phyloP scores from a whole-genome alignment of 2,329 filamentous ascomycete genomes.

The Xylariomycetidae sp. region DNA sequence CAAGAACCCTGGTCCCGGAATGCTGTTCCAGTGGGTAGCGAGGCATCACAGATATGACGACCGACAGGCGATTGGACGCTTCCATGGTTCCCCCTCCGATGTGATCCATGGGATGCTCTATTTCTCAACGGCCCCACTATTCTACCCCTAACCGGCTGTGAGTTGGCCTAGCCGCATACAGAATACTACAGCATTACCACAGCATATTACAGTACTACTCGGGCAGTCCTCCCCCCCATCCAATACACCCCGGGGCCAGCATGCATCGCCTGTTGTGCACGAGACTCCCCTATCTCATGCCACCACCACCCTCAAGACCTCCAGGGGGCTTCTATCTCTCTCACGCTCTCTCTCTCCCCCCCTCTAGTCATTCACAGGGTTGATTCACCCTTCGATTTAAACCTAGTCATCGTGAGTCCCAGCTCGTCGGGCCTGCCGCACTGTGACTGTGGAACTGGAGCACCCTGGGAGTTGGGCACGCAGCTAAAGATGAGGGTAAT shows the following conservation, averaged over 20 bases:
- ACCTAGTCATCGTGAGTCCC: slow-evolving; percentile 15
- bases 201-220: no score
- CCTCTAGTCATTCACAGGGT: no score
- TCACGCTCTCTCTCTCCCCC: slow-evolving; percentile 8
- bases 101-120: no score
- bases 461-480: no score
- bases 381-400: no score
- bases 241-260: slow-evolving; percentile 6
- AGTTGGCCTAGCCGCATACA: no score
- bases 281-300: no score
- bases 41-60: no score
- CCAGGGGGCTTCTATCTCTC: slow-evolving; percentile 12
- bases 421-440: slow-evolving; percentile 25
- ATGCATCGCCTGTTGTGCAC: slow-evolving; percentile 16
- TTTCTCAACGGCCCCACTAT: slow-evolving; percentile 1
- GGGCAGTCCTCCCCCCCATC: no score
- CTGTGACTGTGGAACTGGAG: slow-evolving; percentile 24
- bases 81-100: no score
- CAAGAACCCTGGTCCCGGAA: slow-evolving; percentile 3
- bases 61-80: slow-evolving; percentile 7
- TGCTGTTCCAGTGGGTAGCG: slow-evolving; percentile 3
- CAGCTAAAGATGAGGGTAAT: slow-evolving; percentile 13
- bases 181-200: no score
- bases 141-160: not conserved
- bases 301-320: no score